These are phyloP conservation scores for Chrysoporthe austroafricana DNA, from an alignment of 2,329 filamentous ascomycete species.

Conservation along the genomic window DNA sequence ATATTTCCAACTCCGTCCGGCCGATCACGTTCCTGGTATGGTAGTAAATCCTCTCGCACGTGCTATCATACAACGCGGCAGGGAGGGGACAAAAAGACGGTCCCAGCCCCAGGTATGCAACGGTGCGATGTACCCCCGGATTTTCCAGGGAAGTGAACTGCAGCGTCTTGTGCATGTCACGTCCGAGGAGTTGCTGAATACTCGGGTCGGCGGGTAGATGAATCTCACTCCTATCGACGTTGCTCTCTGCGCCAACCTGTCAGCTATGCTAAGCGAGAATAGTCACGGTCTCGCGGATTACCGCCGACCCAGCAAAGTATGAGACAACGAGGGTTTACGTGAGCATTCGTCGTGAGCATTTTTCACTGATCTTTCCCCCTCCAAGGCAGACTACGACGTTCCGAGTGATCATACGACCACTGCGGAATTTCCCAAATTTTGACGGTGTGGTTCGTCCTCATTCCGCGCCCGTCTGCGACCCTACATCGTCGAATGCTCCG, in stretches of 20 bases:
- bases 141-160: neutral
- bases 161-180: neutral
- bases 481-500: neutral
- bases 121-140: neutral
- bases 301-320: neutral
- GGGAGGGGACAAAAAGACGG: neutral
- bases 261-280: neutral
- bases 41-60: neutral
- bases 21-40: too few species aligned
- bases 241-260: neutral
- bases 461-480: neutral
- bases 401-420: neutral
- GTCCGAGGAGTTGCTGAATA: neutral
- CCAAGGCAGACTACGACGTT: neutral
- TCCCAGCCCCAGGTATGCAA: neutral
- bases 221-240: neutral
- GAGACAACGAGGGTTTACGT: neutral
- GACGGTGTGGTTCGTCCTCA: neutral
- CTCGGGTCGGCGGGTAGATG: neutral
- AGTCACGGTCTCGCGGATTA: neutral
- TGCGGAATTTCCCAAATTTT: too few species aligned
- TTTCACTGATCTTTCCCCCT: neutral
- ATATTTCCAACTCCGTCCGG: too few species aligned
- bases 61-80: neutral
- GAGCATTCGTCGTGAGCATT: conserved; percentile 1